phyloP scores from a whole-genome alignment of 2,329 filamentous ascomycete species.

The Diaporthe eres region DNA sequence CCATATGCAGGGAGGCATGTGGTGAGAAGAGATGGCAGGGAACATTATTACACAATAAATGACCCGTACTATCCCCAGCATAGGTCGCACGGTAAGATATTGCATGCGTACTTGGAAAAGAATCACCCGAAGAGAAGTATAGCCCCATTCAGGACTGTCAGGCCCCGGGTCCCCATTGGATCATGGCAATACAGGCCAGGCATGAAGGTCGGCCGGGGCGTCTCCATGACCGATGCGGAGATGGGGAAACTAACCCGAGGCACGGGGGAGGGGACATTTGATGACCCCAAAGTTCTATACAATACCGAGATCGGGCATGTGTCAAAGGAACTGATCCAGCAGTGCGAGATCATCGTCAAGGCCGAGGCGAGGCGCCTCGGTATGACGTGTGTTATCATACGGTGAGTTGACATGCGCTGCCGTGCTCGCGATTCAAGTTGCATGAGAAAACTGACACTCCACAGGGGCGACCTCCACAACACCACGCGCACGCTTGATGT shows the following conservation, averaged over 20 bases:
- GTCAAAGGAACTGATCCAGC: background rate
- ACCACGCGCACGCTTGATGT: background rate
- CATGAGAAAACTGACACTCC: background rate
- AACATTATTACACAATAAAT: background rate
- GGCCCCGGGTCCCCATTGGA: background rate
- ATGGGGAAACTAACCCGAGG: fast-evolving
- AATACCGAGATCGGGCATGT: background rate
- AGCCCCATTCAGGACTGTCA: fast-evolving
- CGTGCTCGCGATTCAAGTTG: background rate
- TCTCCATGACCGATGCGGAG: background rate
- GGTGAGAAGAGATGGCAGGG: background rate
- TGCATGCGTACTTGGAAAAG: fast-evolving
- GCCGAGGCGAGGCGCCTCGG: background rate
- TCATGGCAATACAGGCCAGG: background rate
- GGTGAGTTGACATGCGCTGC: background rate
- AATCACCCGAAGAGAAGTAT: background rate
- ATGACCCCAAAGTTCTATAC: background rate
- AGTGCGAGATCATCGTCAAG: background rate
- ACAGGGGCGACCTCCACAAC: background rate
- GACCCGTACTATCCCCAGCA: background rate
- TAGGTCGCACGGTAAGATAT: background rate
- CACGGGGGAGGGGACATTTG: background rate
- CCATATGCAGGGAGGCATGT: background rate
- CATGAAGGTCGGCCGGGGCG: background rate
- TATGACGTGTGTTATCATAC: background rate